Evolutionary conservation across 768 basidiomycete species (phyloP).

Genomic region (Suillus plorans): DNA sequence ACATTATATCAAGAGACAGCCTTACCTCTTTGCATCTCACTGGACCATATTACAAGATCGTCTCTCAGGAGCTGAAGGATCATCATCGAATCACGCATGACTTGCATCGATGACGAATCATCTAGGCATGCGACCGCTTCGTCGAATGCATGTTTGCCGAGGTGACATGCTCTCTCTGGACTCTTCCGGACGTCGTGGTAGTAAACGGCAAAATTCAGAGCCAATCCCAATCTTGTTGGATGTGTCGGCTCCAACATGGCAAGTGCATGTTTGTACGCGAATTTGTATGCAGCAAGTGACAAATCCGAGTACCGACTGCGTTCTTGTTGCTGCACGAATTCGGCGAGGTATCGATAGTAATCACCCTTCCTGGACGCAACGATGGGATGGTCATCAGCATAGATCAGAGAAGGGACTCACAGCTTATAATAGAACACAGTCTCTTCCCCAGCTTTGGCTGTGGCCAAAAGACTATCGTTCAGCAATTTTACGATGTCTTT

Average conservation of each 20-base stretch:
- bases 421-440: conserved; percentile 91
- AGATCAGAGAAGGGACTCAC: conserved; percentile 38
- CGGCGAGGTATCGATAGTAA: conserved; percentile 89
- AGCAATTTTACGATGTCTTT: conserved; percentile 75
- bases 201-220: conserved; percentile 93
- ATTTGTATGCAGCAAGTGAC: conserved; percentile 83
- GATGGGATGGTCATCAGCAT: conserved; percentile 12
- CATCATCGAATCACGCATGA: conserved; percentile 72
- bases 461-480: conserved; percentile 56
- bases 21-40: conserved; percentile 58
- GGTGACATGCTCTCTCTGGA: conserved; percentile 82
- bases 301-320: conserved; percentile 68
- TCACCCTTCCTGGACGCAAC: conserved; percentile 69
- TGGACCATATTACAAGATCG: conserved; percentile 84
- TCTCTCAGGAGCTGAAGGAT: conserved; percentile 82
- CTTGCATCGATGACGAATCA: conserved; percentile 40
- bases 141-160: conserved; percentile 92
- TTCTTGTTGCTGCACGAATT: conserved; percentile 73
- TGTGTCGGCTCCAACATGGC: conserved; percentile 74
- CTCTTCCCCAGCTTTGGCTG: conserved; percentile 74
- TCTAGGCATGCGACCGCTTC: conserved; percentile 75
- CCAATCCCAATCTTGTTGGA: conserved; percentile 85
- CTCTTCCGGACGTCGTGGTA: conserved; percentile 85
- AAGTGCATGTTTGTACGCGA: conserved; percentile 80
- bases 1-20: neutral